Base-by-base conservation (phyloP, 2,329 filamentous ascomycete species). In the Amphichorda felina region DNA sequence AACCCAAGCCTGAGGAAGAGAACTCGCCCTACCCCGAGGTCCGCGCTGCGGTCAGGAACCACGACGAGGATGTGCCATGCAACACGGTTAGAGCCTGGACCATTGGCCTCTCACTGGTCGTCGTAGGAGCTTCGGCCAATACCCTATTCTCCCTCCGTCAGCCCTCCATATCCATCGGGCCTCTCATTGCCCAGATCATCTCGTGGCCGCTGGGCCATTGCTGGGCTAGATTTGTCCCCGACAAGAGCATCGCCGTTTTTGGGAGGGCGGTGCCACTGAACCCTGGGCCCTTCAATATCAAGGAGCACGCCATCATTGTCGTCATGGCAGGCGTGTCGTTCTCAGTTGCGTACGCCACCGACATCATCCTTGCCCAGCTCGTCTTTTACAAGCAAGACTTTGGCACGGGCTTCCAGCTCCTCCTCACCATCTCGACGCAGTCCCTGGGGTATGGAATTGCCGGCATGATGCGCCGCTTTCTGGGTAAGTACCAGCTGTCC, bases 261-360 rank as follows among this genome's bases (percentile, higher is more conserved):
- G 75, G 75, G 8, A 38, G 64, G 5, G 57, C 47, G 15, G 28
- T 38, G 4, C 16, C 17, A 19, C 55, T 81, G n/a, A 82, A 81
- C 38, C 75, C 77, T 0, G 75, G 75, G 0, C 76, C 76, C 1
- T 82, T 82, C 55, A 82, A 79, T 47, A 66, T 79, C 50, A 82
- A 82, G 52, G 78, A 82, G 48, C 78, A 82, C 49, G 59, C 73
- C 29, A 68, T 82, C 40, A 79, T 82, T 38, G 72, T 76, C 14
- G 72, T 80, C 43, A 80, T 80, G 74, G 79, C 82, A 13, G 75
- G 80, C 49, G 77, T 82, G 5, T 76, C 78, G 5, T 82, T 83
- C 43, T 77, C 61, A 34, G 75, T 69, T 5, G 77, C 79, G 4
- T 86, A 86, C 45, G 79, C 79, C 1, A 85, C 80, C 1, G 81